A percentile compares a stretch with the other conserved stretches of the same genome.
Conservation (phyloP, 495 filamentous ascomycete genomes). For the Aspergillus egyptiacus region DNA sequence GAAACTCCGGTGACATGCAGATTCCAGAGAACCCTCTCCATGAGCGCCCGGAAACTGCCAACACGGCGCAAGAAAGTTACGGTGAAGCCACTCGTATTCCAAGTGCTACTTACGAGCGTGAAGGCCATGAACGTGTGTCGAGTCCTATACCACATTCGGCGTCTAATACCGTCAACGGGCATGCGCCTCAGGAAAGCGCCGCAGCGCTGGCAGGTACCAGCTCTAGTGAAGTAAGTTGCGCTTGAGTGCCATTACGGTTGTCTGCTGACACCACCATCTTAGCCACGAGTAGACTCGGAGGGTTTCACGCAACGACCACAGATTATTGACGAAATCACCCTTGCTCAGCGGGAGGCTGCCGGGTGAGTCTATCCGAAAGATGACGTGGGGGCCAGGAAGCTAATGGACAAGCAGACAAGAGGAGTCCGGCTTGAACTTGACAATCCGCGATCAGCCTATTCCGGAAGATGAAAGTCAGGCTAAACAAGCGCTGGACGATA, state of each 20-base stretch:
- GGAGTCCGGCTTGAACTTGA: conserved; percentile 77
- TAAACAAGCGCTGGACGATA: conserved; percentile 80
- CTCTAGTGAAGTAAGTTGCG: conserved; percentile 22
- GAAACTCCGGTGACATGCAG: conserved; percentile 38
- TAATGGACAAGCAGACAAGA: conserved; percentile 44
- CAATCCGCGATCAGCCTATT: conserved; percentile 88
- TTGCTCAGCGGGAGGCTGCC: conserved; percentile 72
- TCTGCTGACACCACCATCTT: too few relatives aligned
- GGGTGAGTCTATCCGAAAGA: conserved; percentile 34
- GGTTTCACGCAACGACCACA: conserved; percentile 64
- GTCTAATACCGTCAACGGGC: conserved; percentile 27
- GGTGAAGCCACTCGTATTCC: conserved; percentile 26
- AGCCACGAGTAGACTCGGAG: conserved; percentile 51
- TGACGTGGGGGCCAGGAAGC: background rate
- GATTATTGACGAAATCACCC: conserved; percentile 72
- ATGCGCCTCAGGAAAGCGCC: conserved; percentile 18
- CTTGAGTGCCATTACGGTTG: too few relatives aligned
- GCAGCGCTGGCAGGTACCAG: conserved; percentile 19
- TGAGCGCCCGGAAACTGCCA: conserved; percentile 36
- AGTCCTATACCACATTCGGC: conserved; percentile 22
- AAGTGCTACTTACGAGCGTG: conserved; percentile 28
- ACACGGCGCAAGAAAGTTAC: conserved; percentile 28
- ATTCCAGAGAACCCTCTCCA: conserved; percentile 34
- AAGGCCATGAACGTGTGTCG: conserved; percentile 18
- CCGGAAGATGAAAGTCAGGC: conserved; percentile 86